These are phyloP conservation scores for Flaveria floridana DNA, from an alignment of 140 eudicot species.

Conservation along the genomic window DNA sequence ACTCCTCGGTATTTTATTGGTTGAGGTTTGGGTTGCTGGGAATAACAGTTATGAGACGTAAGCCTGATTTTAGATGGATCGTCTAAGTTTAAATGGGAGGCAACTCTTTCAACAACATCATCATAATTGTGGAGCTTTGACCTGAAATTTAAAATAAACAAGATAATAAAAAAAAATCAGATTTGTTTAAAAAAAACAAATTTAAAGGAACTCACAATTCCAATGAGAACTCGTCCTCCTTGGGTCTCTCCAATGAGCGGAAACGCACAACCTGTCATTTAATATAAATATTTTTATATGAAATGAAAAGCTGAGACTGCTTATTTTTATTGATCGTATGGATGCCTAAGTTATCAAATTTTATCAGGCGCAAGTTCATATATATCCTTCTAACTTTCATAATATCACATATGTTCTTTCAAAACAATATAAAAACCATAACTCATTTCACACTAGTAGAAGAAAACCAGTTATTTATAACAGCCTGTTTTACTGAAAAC, in stretches of 20 bases:
- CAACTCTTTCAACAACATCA: constrained; percentile 75
- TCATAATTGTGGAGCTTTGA: constrained; percentile 75
- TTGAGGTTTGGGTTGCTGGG: constrained; percentile 90
- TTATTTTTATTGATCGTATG: background rate
- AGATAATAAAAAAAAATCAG: background rate
- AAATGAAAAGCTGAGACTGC: background rate
- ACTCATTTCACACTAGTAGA: background rate
- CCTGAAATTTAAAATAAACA: constrained; percentile 35
- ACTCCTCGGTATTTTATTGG: constrained; percentile 75
- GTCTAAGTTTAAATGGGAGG: constrained; percentile 54
- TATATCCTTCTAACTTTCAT: background rate
- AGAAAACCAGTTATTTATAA: background rate
- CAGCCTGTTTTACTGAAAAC: background rate
- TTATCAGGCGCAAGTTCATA: background rate
- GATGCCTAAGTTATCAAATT: background rate
- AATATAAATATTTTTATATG: background rate
- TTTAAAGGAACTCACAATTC: constrained; percentile 56
- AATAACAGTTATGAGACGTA: constrained; percentile 81
- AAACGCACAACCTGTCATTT: constrained; percentile 65
- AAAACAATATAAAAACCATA: background rate
- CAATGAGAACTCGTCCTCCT: constrained; percentile 75
- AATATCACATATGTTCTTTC: background rate
- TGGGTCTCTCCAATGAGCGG: constrained; percentile 79
- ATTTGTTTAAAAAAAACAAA: background rate
- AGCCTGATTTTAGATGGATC: constrained; percentile 86